Evolutionary conservation across 805 yeast species (phyloP), one percentile per base, ranked within the genome.

Genomic region (Nakazawaea laoshanensis): DNA sequence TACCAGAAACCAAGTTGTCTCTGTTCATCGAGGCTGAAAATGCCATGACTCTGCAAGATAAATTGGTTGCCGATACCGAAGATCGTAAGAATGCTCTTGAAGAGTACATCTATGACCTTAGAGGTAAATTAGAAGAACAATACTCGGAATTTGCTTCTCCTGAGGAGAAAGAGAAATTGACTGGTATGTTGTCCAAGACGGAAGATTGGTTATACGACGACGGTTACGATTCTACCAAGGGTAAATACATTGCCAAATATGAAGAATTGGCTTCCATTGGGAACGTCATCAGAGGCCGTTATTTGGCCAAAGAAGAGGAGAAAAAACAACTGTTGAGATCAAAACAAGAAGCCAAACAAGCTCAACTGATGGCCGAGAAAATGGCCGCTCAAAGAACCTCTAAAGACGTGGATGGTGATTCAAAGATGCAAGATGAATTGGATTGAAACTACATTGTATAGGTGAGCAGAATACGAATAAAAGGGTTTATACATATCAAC

Each of bases 131-230:
- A 53, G 97, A 88, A 40, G 98, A 87, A 37, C 78, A 77, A 50
- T 89, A 89, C 59, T 72, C 83, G 46, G 77, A 69, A 49, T 92
- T 88, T 57, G 96, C 96, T 38, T 71, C 82, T 46, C 94, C 81
- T 40, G 86, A 77, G 52, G 98, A 92, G 74, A 89, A 89, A 75
- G 66, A 64, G 44, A 82, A 73, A 54, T 70, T 92, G 52, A 59
- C 72, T 31, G 82, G 65, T 40, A 70, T 81, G 70, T 73, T 92
- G 56, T 57, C 70, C 53, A 80, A 77, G 59, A 77, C 97, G 45
- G 98, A 92, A 73, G 96, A 89, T 55, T 92, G 99, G 99, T 76
- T 92, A 53, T 92, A 92, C 63, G 95, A 83, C 42, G 98, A 87
- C 37, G 97, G 97, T 55, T 87, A 84, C 57, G 99, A 92, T 61